phyloP scores from a whole-genome alignment of 768 basidiomycete species.

The Russula abietina region DNA sequence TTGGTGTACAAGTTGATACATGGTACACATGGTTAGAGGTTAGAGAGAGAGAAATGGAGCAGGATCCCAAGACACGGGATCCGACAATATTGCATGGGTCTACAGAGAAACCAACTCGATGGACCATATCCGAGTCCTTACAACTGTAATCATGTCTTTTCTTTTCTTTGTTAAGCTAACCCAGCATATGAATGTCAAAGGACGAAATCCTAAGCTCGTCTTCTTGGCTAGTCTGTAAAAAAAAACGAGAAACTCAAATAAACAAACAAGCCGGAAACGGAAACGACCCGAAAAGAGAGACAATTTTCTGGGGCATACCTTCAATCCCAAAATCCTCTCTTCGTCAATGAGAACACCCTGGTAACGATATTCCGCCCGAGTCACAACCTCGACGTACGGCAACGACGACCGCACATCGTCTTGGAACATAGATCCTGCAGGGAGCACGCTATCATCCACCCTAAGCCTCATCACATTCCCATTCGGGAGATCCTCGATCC shows the following conservation, averaged over 20 bases:
- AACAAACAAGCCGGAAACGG: background rate
- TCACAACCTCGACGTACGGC: constrained; percentile 28
- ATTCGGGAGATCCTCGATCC: constrained; percentile 8
- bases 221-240: constrained; percentile 9
- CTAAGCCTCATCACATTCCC: constrained; percentile 8
- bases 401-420: constrained; percentile 24
- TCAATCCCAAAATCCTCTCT: constrained; percentile 30
- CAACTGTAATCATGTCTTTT: too few species aligned
- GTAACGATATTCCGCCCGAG: constrained; percentile 21
- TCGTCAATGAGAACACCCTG: constrained; percentile 31
- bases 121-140: too few species aligned
- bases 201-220: constrained; percentile 17
- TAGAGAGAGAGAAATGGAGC: too few species aligned
- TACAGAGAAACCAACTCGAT: too few species aligned
- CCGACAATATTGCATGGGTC: too few species aligned
- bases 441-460: constrained; percentile 4
- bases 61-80: too few species aligned
- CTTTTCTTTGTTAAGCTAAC: background rate
- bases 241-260: background rate
- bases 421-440: constrained; percentile 21
- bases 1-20: too few species aligned
- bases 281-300: background rate
- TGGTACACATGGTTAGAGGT: too few species aligned
- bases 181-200: constrained; percentile 21
- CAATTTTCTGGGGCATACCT: constrained; percentile 16